phyloP scores from a whole-genome alignment of 352 stramenopile genomes.

The Pilasporangium apinafurcum region DNA sequence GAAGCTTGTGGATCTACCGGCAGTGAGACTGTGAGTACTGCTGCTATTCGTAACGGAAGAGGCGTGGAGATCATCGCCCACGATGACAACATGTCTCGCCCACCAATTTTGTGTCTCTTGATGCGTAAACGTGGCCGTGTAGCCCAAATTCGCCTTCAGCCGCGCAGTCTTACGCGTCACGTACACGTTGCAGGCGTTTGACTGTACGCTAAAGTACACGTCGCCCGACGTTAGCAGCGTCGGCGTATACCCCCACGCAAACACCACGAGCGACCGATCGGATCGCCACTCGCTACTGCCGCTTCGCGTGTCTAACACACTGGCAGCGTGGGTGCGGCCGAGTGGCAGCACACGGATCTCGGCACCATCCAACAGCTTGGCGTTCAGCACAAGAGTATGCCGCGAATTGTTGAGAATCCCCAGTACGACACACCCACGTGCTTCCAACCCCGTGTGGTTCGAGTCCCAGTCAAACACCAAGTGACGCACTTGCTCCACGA shows the following conservation, averaged over 20 bases:
- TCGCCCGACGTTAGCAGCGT: constrained; percentile 78
- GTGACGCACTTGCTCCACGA: constrained; percentile 60
- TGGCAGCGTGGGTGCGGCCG: constrained; percentile 44
- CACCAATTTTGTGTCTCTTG: constrained; percentile 80
- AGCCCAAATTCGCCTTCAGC: constrained; percentile 67
- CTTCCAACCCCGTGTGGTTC: constrained; percentile 77
- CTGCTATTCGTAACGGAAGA: not conserved
- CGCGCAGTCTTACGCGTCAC: constrained; percentile 75
- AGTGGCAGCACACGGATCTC: constrained; percentile 61
- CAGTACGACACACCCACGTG: constrained; percentile 66
- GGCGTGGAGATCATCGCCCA: constrained; percentile 70
- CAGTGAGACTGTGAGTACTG: not conserved
- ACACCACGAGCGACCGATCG: constrained; percentile 67
- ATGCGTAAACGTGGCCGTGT: constrained; percentile 77
- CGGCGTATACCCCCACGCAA: constrained; percentile 82
- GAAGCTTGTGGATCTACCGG: not conserved
- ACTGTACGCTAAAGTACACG: constrained; percentile 79
- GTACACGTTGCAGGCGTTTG: constrained; percentile 78
- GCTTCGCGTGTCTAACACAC: constrained; percentile 21
- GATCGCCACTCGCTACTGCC: constrained; percentile 37
- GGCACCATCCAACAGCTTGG: constrained; percentile 65
- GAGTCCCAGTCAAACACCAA: constrained; percentile 83
- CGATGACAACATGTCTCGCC: constrained; percentile 73
- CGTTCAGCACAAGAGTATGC: constrained; percentile 64
- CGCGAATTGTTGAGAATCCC: constrained; percentile 77